phyloP scores from a whole-genome alignment of 331 rosid genomes.

The Arachis monticola region DNA sequence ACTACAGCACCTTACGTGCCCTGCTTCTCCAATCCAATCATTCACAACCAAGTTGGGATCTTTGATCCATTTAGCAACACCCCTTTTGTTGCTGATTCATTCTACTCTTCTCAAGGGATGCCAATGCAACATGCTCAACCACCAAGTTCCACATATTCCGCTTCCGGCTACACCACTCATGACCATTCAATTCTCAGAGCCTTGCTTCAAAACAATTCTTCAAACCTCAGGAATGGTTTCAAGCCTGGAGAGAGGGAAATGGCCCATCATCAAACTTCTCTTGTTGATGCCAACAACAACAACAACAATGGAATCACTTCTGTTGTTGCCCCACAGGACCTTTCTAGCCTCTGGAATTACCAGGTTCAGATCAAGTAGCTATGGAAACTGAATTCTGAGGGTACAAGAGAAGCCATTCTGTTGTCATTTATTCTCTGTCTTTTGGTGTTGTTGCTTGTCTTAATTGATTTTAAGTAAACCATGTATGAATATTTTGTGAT shows the following conservation, averaged over 20 bases:
- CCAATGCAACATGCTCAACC: conserved; percentile 34
- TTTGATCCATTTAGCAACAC: conserved; percentile 50
- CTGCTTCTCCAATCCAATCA: conserved; percentile 95
- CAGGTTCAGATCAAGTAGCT: conserved; percentile 13
- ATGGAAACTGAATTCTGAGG: not conserved
- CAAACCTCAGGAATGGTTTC: conserved; percentile 47
- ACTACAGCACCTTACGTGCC: conserved; percentile 76
- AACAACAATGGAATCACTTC: conserved; percentile 60
- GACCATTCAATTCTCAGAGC: conserved; percentile 55
- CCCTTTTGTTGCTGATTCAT: conserved; percentile 39
- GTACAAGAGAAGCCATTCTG: not conserved
- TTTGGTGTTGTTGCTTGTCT: conserved; percentile 23
- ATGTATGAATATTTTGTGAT: conserved; percentile 38
- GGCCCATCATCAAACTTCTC: not conserved
- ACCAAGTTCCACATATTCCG: too few species aligned
- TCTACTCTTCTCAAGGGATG: conserved; percentile 39
- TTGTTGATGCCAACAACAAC: not conserved
- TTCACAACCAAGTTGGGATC: conserved; percentile 48
- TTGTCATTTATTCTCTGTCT: conserved; percentile 23
- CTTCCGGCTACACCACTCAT: conserved; percentile 36
- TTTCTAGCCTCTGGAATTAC: conserved; percentile 61
- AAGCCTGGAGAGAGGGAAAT: conserved; percentile 55
- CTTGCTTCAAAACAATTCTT: conserved; percentile 49
- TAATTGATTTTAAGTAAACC: conserved; percentile 33
- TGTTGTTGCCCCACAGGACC: conserved; percentile 45